Base-by-base conservation (phyloP, 2,329 filamentous ascomycete genomes). In the Fusarium buxicola region DNA sequence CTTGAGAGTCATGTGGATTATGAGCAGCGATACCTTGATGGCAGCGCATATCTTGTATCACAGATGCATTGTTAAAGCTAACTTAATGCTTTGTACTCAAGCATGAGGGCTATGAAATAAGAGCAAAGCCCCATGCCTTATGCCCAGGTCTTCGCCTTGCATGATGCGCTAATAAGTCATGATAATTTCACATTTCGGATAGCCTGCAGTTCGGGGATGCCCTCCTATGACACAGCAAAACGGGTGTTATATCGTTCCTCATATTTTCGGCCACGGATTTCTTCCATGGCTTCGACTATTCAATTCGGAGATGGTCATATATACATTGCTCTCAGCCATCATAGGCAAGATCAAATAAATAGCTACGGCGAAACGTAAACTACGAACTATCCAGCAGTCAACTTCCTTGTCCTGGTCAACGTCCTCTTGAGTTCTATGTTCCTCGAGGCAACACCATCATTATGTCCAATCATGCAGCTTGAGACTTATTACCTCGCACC, bases 401-500 rank as follows among this genome's bases (percentile, higher is more conserved):
- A 35, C 28, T 16, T 47, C 45, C 15, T 18, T 36, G 40, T 57
- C 51, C 38, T 43, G 36, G 34, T 15, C 31, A 38, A 50, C 31
- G 28, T 39, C 36, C 44, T 43, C 31, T 55, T 55, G 55, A 69
- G 63, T 66, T 39, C 58, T 66, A 66, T 65, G 38, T 32, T 57
- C 51, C 58, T 63, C 66, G 55, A 24, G 28, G 34, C 53, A 54
- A 61, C 31, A 32, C 43, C 44, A 8, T n/a, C 21, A 34, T 28
- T 35, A 7, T 30, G 13, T 3, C 13, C 18, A 30, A 41, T 64
- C 61, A 50, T 39, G 54, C 28, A 40, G 43, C 21, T 40, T 56
- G 41, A 9, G 62, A 9, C 38, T 68, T 63, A 16, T 56, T 60
- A 28, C 69, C 69, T 58, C 69, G 62, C 44, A 58, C 60, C 55